Evolutionary conservation across 495 filamentous ascomycete species (phyloP), one percentile per base, ranked within the genome.

Genomic region (Penicillium paxilli): DNA sequence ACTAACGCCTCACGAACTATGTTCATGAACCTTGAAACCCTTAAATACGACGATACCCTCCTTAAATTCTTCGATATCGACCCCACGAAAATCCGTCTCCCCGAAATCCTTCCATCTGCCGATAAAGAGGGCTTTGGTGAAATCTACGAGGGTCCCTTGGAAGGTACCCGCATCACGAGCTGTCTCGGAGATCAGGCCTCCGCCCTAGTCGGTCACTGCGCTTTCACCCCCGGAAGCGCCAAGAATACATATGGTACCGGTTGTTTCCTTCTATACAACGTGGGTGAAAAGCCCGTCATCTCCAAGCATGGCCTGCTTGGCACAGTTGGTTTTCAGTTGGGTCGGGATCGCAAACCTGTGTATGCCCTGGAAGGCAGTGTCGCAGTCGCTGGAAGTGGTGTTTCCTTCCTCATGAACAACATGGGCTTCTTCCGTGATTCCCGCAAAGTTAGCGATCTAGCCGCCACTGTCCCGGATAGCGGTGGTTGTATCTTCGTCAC

Each of bases 241-340:
- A 98, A 98, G 78, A 96, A 96, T 67, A 98, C 93, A 1, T 98
- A 96, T 56, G 93, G 93, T 35, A 98, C 93, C 2, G 93, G 93
- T 24, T 96, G 92, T 69, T 98, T 98, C 77, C 78, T 98, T 49
- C 80, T 98, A 3, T 96, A 96, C 66, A 96, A 98, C 65, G 91
- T 96, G 49, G 93, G 93, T 46, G 80, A 86, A 22, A 87, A 91
- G 72, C 92, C 93, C 3, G 92, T 96, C 38, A 88, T 96, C 52
- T 96, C 93, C 23, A 87, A 85, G 55, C 90, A 94, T 64, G 93
- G 93, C 25, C 78, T 98, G 40, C 77, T 98, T 25, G 87, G 88
- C 26, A 98, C 93, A 0, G 88, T 98, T 17, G 93, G 89, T 12
- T 96, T 96, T 70, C 87, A 87, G 44, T 46, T 76, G 45, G 80